Percentiles rank a stretch among this genome's conserved stretches.
Conservation (phyloP, 1,284 basidiomycete species). For the Lentinula novae-zelandiae region DNA sequence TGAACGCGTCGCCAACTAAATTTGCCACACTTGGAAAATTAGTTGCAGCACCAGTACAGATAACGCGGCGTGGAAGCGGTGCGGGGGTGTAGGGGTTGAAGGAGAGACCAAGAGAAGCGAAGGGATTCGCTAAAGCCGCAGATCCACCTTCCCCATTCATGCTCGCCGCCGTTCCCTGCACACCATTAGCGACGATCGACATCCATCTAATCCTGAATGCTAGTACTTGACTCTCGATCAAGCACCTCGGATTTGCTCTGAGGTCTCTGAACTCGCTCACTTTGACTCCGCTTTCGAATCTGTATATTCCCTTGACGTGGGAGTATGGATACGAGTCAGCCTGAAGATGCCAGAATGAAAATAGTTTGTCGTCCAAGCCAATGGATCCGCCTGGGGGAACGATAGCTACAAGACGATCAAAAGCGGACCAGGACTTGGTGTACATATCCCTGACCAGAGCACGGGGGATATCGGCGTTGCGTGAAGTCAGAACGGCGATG, state of each 20-base stretch:
- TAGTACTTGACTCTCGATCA: conserved; percentile 73
- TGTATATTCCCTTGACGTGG: conserved; percentile 80
- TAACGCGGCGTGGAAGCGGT: conserved; percentile 56
- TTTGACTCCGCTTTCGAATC: conserved; percentile 81
- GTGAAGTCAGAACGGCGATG: conserved; percentile 33
- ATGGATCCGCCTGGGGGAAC: conserved; percentile 85
- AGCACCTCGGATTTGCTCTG: conserved; percentile 78
- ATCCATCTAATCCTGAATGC: conserved; percentile 79
- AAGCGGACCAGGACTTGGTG: conserved; percentile 86
- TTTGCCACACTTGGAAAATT: conserved; percentile 82
- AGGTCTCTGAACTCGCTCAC: conserved; percentile 83
- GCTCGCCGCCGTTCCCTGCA: not conserved
- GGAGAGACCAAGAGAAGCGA: conserved; percentile 53
- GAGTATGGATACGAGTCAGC: conserved; percentile 68
- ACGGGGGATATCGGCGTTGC: conserved; percentile 81
- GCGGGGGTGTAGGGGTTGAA: conserved; percentile 74
- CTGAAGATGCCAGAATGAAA: conserved; percentile 82
- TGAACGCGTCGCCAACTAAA: conserved; percentile 75
- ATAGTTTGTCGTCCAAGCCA: conserved; percentile 83
- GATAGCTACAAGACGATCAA: conserved; percentile 78
- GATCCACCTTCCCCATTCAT: not conserved
- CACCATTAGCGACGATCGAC: conserved; percentile 60
- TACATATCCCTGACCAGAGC: conserved; percentile 84
- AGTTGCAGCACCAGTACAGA: conserved; percentile 71
- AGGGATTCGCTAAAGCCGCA: conserved; percentile 20